phyloP scores from a whole-genome alignment of 768 basidiomycete genomes.

The Steccherinum ochraceum region DNA sequence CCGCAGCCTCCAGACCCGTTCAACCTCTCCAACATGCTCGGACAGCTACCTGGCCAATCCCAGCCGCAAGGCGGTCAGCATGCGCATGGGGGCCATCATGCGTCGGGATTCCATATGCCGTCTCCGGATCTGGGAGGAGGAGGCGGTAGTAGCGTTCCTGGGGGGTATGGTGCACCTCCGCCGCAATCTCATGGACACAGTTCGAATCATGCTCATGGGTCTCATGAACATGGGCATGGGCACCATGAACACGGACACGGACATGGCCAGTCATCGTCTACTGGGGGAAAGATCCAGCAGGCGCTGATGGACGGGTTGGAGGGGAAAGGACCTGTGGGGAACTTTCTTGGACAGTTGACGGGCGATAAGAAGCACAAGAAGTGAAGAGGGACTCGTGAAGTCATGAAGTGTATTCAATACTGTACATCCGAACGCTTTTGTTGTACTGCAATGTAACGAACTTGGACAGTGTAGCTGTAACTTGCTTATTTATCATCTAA shows the following conservation, averaged over 20 bases:
- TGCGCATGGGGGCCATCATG: no score
- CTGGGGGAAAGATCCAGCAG: not conserved
- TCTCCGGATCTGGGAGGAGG: no score
- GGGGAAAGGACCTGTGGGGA: not conserved
- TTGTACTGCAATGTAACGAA: no score
- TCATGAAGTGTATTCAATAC: no score
- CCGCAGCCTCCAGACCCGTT: slow-evolving; percentile 1
- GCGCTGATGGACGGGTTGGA: not conserved
- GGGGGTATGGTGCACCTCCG: no score
- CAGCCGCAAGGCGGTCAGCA: not conserved
- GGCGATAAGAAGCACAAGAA: not conserved
- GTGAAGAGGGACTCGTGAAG: no score
- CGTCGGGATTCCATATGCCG: no score
- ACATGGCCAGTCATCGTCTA: not conserved
- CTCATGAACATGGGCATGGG: no score
- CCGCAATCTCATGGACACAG: no score
- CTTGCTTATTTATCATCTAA: not conserved
- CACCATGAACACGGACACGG: no score
- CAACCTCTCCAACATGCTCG: not conserved
- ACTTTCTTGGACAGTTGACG: not conserved
- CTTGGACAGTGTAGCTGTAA: not conserved
- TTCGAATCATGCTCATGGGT: not conserved
- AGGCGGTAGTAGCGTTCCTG: not conserved
- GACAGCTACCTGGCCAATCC: not conserved
- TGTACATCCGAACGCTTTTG: no score